Conservation (phyloP, 371 early-diverging fungal genomes). For the Blakeslea trispora region DNA sequence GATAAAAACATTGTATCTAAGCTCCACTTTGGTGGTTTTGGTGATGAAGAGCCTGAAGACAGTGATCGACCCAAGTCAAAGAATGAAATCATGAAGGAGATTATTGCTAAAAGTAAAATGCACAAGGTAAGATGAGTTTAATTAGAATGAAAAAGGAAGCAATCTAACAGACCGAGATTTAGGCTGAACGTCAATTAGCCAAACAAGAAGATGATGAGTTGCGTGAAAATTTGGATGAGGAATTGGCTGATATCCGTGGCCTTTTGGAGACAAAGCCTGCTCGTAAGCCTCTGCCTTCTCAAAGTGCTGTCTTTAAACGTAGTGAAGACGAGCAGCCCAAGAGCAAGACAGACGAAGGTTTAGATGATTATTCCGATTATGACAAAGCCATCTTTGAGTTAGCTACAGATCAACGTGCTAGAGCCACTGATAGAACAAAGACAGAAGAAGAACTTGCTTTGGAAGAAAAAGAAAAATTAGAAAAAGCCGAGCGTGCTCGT, state of each 20-base stretch:
- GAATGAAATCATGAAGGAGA: constrained; percentile 94
- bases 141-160: no score
- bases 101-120: constrained; percentile 94
- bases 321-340: constrained; percentile 26
- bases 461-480: constrained; percentile 81
- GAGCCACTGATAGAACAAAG: constrained; percentile 90
- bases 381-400: constrained; percentile 81
- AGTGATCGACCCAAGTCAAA: constrained; percentile 74
- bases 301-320: constrained; percentile 42
- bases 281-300: constrained; percentile 48
- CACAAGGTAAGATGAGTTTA: constrained; percentile 66
- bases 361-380: constrained; percentile 63
- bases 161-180: background rate
- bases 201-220: constrained; percentile 82
- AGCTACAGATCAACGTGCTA: constrained; percentile 79
- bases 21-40: constrained; percentile 92
- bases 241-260: constrained; percentile 78
- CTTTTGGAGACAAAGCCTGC: constrained; percentile 57
- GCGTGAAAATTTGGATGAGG: constrained; percentile 84
- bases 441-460: constrained; percentile 91
- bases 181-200: constrained; percentile 80
- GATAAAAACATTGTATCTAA: constrained; percentile 69
- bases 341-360: constrained; percentile 14
- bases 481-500: constrained; percentile 83
- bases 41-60: constrained; percentile 45